phyloP scores from a whole-genome alignment of 108 stramenopile genomes.

The Schizochytrium sp. region DNA sequence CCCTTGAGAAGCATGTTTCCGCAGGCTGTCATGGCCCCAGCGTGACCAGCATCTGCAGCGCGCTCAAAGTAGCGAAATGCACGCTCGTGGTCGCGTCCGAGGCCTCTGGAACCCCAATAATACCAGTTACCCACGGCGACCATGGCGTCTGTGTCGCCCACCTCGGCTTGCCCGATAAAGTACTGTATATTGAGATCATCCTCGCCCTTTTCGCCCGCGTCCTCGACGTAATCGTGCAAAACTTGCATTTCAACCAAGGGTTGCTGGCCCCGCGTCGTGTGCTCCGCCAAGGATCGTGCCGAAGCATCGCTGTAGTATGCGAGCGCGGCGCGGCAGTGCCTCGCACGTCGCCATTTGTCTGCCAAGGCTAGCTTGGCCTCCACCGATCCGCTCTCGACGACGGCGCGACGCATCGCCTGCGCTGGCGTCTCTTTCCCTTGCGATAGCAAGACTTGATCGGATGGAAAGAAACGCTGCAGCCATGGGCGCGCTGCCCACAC shows the following conservation, averaged over 20 bases:
- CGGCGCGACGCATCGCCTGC: neutral
- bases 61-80: constrained; percentile 18
- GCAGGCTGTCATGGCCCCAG: constrained; percentile 5
- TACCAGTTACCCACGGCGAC: constrained; percentile 26
- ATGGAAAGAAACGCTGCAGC: neutral
- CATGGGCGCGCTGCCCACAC: neutral
- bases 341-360: neutral
- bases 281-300: neutral
- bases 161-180: constrained; percentile 23
- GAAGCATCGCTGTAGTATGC: neutral
- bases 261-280: neutral
- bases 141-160: constrained; percentile 18
- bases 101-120: constrained; percentile 35
- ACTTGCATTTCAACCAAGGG: neutral
- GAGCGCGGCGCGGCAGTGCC: neutral
- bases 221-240: neutral
- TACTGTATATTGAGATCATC: constrained; percentile 25
- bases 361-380: neutral
- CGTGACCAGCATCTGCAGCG: constrained; percentile 26
- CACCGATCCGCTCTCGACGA: neutral
- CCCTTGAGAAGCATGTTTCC: constrained; percentile 34
- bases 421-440: neutral
- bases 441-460: neutral
- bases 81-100: constrained; percentile 27
- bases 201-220: constrained; percentile 20